A percentile compares a stretch with the other conserved stretches of the same genome.
phyloP scores from a whole-genome alignment of 768 basidiomycete genomes.

The Suillus clintonianus region DNA sequence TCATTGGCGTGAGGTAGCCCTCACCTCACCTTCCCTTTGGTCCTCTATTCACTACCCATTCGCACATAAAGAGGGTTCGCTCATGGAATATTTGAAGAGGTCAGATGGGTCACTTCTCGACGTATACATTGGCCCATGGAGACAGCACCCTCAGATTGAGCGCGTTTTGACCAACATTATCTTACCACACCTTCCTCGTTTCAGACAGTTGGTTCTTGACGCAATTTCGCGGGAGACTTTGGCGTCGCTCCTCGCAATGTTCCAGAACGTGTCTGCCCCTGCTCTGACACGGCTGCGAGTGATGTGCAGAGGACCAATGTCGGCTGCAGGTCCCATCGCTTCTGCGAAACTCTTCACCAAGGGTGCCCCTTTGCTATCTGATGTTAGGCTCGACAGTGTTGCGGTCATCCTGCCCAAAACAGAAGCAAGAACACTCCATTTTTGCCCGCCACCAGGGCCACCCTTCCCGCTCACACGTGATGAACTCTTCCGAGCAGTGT shows the following conservation, averaged over 20 bases:
- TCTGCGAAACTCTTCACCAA: conserved; percentile 24
- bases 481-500: conserved; percentile 20
- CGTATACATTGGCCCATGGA: conserved; percentile 35
- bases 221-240: conserved; percentile 32
- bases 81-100: conserved; percentile 34
- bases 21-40: conserved; percentile 36
- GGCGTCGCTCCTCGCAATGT: conserved; percentile 19
- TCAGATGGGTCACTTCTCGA: conserved; percentile 32
- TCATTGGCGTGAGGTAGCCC: conserved; percentile 37
- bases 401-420: conserved; percentile 26
- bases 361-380: conserved; percentile 33
- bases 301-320: conserved; percentile 32
- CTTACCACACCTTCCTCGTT: conserved; percentile 30
- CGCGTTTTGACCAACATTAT: conserved; percentile 23
- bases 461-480: conserved; percentile 30
- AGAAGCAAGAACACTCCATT: conserved; percentile 26
- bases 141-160: conserved; percentile 30
- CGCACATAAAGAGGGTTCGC: conserved; percentile 27
- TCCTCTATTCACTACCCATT: conserved; percentile 33
- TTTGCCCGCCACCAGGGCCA: conserved; percentile 35
- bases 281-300: conserved; percentile 25
- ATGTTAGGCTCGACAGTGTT: conserved; percentile 35
- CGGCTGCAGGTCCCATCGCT: conserved; percentile 27
- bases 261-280: conserved; percentile 28
- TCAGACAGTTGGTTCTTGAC: conserved; percentile 31